Conservation (phyloP, 441 rosid genomes). For the Euphorbia schlechtendalii region DNA sequence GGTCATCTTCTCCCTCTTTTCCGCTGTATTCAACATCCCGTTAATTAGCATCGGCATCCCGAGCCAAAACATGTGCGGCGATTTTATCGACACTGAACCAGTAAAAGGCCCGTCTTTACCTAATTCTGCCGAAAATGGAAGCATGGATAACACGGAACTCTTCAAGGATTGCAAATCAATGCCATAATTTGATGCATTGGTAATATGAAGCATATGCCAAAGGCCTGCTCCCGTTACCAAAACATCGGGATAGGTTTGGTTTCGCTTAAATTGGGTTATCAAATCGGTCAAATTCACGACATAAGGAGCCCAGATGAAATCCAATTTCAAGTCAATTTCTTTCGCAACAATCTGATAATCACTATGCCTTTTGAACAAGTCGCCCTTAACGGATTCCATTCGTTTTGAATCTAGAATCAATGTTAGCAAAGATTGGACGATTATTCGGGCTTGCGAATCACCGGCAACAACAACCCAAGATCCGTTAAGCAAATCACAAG, state of each 20-base stretch:
- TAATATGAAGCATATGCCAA: constrained; percentile 90
- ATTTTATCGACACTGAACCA: constrained; percentile 44
- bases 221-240: constrained; percentile 72
- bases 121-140: constrained; percentile 44
- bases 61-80: constrained; percentile 83
- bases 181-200: constrained; percentile 58
- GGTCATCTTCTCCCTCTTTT: constrained; percentile 77
- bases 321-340: constrained; percentile 70
- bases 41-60: constrained; percentile 83
- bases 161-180: constrained; percentile 37
- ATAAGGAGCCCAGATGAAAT: constrained; percentile 86
- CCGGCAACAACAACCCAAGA: constrained; percentile 93
- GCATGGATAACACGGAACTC: constrained; percentile 44
- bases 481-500: constrained; percentile 69
- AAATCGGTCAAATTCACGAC: constrained; percentile 54
- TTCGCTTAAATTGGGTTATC: constrained; percentile 38
- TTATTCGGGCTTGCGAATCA: constrained; percentile 77
- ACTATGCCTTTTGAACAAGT: constrained; percentile 72
- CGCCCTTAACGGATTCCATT: constrained; percentile 44
- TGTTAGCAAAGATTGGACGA: constrained; percentile 50
- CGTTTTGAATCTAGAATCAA: constrained; percentile 43
- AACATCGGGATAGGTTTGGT: constrained; percentile 61
- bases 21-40: constrained; percentile 70
- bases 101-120: constrained; percentile 36
- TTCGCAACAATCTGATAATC: constrained; percentile 45